Conservation (phyloP, 805 yeast species). For the Metschnikowia anglica region DNA sequence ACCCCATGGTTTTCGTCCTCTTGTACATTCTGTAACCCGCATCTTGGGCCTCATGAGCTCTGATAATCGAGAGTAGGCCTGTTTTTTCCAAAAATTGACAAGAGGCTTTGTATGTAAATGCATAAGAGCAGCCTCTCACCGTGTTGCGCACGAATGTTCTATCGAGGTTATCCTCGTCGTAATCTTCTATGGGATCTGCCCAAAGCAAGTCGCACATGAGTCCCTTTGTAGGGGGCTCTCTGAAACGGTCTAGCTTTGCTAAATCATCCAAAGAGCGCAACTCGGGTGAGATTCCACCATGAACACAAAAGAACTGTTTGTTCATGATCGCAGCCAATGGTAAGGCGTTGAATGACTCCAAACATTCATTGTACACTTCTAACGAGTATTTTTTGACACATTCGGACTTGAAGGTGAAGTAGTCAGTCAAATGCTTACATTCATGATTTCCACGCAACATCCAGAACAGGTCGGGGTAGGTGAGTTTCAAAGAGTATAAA, state of each 20-base stretch:
- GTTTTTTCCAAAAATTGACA: conserved; percentile 77
- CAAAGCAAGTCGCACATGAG: conserved; percentile 92
- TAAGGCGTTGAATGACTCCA: conserved; percentile 76
- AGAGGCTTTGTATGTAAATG: conserved; percentile 79
- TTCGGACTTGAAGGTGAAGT: conserved; percentile 89
- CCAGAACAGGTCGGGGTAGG: conserved; percentile 71
- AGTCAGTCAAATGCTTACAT: conserved; percentile 87
- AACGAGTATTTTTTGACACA: conserved; percentile 79
- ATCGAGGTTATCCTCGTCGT: conserved; percentile 55
- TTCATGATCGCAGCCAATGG: conserved; percentile 95
- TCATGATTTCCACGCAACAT: conserved; percentile 94
- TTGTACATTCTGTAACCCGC: conserved; percentile 95
- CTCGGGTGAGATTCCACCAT: conserved; percentile 93
- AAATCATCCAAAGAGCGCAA: conserved; percentile 69
- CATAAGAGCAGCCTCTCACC: conserved; percentile 90
- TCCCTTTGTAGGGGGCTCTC: conserved; percentile 92
- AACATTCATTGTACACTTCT: conserved; percentile 66
- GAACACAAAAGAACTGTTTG: conserved; percentile 91
- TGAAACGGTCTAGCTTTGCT: conserved; percentile 68
- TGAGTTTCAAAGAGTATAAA: conserved; percentile 75
- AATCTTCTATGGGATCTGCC: conserved; percentile 94
- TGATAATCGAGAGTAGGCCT: conserved; percentile 75
- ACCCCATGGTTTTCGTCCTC: conserved; percentile 77
- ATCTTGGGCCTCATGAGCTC: conserved; percentile 98
- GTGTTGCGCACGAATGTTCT: conserved; percentile 60